Evolutionary conservation across 805 yeast species (phyloP).

Genomic region (Starmera amethionina): DNA sequence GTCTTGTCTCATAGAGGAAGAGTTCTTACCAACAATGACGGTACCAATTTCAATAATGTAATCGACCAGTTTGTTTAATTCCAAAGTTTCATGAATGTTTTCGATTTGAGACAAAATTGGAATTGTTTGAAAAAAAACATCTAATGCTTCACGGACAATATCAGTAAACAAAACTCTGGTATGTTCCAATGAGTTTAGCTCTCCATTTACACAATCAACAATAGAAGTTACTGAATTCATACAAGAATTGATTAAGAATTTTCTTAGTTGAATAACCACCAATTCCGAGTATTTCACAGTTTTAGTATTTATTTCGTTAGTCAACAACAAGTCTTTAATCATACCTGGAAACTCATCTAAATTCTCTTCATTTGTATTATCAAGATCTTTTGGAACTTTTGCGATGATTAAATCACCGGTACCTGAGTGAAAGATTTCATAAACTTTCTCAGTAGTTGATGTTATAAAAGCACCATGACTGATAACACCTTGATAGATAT

Average conservation of each 20-base stretch:
- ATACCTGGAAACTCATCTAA: slow-evolving; percentile 4
- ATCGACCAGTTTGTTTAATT: slow-evolving; percentile 24
- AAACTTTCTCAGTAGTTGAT: slow-evolving; percentile 20
- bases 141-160: slow-evolving; percentile 25
- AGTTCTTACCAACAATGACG: slow-evolving; percentile 42
- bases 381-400: slow-evolving; percentile 34
- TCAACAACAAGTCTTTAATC: slow-evolving; percentile 14
- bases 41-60: slow-evolving; percentile 32
- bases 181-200: slow-evolving; percentile 42
- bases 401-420: slow-evolving; percentile 54
- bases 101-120: slow-evolving; percentile 20
- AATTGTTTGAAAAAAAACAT: slow-evolving; percentile 19
- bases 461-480: slow-evolving; percentile 72
- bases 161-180: slow-evolving; percentile 25
- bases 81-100: slow-evolving; percentile 11
- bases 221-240: slow-evolving; percentile 79
- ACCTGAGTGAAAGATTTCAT: slow-evolving; percentile 59
- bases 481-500: slow-evolving; percentile 64
- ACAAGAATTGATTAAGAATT: slow-evolving; percentile 71
- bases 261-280: slow-evolving; percentile 57
- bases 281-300: slow-evolving; percentile 32
- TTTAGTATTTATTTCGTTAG: slow-evolving; percentile 10
- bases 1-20: slow-evolving; percentile 48
- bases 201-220: slow-evolving; percentile 71
- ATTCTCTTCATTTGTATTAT: slow-evolving; percentile 2